Conservation (phyloP, 805 yeast species). For the Torulaspora maleeae region DNA sequence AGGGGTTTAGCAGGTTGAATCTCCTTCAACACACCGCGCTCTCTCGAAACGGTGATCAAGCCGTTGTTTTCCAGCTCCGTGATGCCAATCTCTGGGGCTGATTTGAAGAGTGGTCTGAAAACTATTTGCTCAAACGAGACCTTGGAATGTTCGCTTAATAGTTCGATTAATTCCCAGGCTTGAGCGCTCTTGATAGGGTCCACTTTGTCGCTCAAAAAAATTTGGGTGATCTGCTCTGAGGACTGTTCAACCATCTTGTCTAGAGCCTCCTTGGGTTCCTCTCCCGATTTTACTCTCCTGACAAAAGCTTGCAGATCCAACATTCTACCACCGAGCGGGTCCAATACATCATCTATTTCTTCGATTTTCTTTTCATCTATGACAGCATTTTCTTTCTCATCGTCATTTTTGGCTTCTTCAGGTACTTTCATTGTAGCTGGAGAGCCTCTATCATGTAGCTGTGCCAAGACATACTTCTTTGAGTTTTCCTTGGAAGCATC, state of each 20-base stretch:
- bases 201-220: constrained; percentile 50
- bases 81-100: constrained; percentile 52
- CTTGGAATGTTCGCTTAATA: constrained; percentile 47
- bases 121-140: constrained; percentile 50
- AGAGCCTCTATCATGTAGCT: constrained; percentile 36
- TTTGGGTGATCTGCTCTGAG: constrained; percentile 81
- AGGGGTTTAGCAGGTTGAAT: constrained; percentile 82
- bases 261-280: constrained; percentile 69
- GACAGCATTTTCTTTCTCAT: constrained; percentile 9
- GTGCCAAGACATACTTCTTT: constrained; percentile 59
- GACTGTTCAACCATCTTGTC: constrained; percentile 78
- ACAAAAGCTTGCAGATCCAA: constrained; percentile 86
- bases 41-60: constrained; percentile 63
- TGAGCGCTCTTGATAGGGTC: constrained; percentile 69
- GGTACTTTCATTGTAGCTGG: constrained; percentile 11
- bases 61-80: constrained; percentile 75
- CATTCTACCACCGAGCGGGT: constrained; percentile 92
- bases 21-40: constrained; percentile 65
- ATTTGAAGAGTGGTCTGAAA: constrained; percentile 55
- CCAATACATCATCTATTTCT: constrained; percentile 52
- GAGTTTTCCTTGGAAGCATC: constrained; percentile 79
- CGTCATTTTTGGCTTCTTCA: constrained; percentile 31
- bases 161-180: constrained; percentile 77
- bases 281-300: constrained; percentile 85
- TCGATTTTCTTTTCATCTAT: constrained; percentile 21